A percentile compares a stretch with the other conserved stretches of the same genome.
Conservation (phyloP, 1,139 yeast species). For the Yamadazyma membranifaciens region DNA sequence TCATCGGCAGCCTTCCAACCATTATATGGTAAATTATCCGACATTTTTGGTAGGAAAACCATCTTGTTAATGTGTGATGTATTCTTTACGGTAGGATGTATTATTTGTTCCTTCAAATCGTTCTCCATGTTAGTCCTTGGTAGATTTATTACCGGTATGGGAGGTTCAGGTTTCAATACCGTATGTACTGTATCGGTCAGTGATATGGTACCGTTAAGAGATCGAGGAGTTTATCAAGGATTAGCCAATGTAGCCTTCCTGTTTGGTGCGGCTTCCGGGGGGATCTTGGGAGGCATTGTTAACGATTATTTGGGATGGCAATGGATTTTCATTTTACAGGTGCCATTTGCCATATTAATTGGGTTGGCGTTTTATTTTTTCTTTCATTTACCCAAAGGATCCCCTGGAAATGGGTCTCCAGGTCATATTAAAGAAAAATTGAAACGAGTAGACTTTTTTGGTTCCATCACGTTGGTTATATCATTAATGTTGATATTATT, state of each 20-base stretch:
- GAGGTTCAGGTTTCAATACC: slow-evolving; percentile 56
- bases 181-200: slow-evolving; percentile 52
- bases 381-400: slow-evolving; percentile 47
- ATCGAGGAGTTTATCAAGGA: slow-evolving; percentile 55
- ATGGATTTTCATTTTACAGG: slow-evolving; percentile 51
- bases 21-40: slow-evolving; percentile 79
- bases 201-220: slow-evolving; percentile 51
- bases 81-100: slow-evolving; percentile 40
- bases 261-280: slow-evolving; percentile 57
- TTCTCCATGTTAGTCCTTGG: slow-evolving; percentile 55
- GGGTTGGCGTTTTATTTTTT: slow-evolving; percentile 35
- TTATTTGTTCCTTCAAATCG: slow-evolving; percentile 39
- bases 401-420: slow-evolving; percentile 47
- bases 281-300: slow-evolving; percentile 62
- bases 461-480: slow-evolving; percentile 59
- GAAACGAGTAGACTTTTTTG: slow-evolving; percentile 67
- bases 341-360: slow-evolving; percentile 61
- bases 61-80: slow-evolving; percentile 33
- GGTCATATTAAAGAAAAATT: slow-evolving; percentile 42
- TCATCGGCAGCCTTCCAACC: slow-evolving; percentile 58
- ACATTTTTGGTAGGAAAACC: slow-evolving; percentile 74
- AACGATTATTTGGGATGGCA: slow-evolving; percentile 82
- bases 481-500: slow-evolving; percentile 54
- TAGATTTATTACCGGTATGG: slow-evolving; percentile 53
- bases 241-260: slow-evolving; percentile 49